A percentile compares a stretch with the other conserved stretches of the same genome.
These are phyloP conservation scores for Xylaria sp. DNA, from an alignment of 2,329 filamentous ascomycete genomes.

Conservation along the genomic window DNA sequence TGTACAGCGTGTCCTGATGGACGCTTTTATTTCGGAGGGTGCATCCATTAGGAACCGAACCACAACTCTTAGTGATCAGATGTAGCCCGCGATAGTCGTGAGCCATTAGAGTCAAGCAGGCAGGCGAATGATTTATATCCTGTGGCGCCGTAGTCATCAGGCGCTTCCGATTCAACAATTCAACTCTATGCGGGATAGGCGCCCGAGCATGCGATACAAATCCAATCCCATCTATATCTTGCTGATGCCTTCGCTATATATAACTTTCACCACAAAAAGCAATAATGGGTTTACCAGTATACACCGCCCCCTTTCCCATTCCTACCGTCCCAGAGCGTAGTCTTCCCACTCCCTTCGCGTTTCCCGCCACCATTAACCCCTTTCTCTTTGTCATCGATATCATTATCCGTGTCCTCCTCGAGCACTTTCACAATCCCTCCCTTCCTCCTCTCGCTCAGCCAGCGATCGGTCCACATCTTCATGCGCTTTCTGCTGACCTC, in stretches of 20 bases:
- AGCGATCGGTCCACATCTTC: slow-evolving; percentile 73
- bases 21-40: background rate
- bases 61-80: background rate
- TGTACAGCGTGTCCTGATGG: background rate
- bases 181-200: background rate
- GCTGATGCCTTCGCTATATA: background rate
- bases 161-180: background rate
- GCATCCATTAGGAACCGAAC: background rate
- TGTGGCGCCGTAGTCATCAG: background rate
- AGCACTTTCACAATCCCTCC: slow-evolving; percentile 64
- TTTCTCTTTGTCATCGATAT: slow-evolving; percentile 52
- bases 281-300: slow-evolving; percentile 52
- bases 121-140: slow-evolving; percentile 7
- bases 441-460: slow-evolving; percentile 67
- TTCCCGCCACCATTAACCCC: slow-evolving; percentile 47
- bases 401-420: slow-evolving; percentile 51
- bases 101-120: slow-evolving; percentile 5
- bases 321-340: slow-evolving; percentile 54
- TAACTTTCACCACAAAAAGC: background rate
- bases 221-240: background rate
- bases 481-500: slow-evolving; percentile 67
- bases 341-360: slow-evolving; percentile 18
- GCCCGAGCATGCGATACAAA: background rate
- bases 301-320: slow-evolving; percentile 55
- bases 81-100: background rate